These are phyloP conservation scores for Oryza meyeriana DNA, from an alignment of 176 grass and related monocot genomes.

Conservation along the genomic window DNA sequence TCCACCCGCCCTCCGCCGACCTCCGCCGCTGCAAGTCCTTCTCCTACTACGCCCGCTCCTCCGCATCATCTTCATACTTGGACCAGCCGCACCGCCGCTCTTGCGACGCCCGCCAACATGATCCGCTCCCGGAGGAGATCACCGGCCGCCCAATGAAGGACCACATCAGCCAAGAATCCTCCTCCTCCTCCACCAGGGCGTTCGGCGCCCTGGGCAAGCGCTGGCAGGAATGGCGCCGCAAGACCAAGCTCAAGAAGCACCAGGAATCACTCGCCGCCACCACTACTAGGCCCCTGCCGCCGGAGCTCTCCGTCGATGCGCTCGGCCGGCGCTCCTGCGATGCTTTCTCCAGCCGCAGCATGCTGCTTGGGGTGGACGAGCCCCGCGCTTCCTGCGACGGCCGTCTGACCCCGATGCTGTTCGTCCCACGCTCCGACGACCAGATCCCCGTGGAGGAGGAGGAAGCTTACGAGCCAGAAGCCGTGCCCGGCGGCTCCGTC, in stretches of 20 bases:
- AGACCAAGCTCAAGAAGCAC: conserved; percentile 65
- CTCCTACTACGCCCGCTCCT: conserved; percentile 37
- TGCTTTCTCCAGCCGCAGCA: conserved; percentile 44
- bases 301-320: conserved; percentile 22
- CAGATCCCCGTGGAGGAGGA: conserved; percentile 77
- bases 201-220: conserved; percentile 60
- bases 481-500: conserved; percentile 48
- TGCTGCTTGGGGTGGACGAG: conserved; percentile 45
- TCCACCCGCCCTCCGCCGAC: conserved; percentile 44
- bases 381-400: conserved; percentile 61
- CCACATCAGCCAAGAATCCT: conserved; percentile 50
- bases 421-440: conserved; percentile 51
- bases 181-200: conserved; percentile 35
- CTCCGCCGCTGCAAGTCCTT: conserved; percentile 81
- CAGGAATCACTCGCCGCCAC: not conserved
- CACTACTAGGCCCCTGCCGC: conserved; percentile 23
- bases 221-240: conserved; percentile 76
- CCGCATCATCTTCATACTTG: not conserved
- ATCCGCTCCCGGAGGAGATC: not conserved
- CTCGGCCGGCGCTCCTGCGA: conserved; percentile 42
- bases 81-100: conserved; percentile 73
- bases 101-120: conserved; percentile 54
- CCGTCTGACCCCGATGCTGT: conserved; percentile 40
- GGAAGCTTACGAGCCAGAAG: not conserved
- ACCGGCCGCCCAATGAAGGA: conserved; percentile 45